phyloP scores from a whole-genome alignment of 1,284 basidiomycete species.

The Xanthoconium separans region DNA sequence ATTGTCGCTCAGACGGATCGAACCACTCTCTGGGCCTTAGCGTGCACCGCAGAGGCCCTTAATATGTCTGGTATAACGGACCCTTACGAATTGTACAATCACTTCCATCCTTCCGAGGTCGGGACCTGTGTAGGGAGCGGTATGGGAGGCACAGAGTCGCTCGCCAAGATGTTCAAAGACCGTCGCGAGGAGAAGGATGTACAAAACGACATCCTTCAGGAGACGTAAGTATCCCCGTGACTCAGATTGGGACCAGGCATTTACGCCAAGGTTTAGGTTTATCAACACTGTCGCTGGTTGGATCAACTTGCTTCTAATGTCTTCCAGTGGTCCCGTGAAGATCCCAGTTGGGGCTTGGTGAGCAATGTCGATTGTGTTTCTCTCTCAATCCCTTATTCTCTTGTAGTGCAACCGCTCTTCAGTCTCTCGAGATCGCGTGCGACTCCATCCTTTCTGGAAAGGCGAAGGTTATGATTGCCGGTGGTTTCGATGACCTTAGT shows the following conservation, averaged over 20 bases:
- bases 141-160: slow-evolving; percentile 92
- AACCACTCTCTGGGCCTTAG: slow-evolving; percentile 95
- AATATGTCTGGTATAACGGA: slow-evolving; percentile 98
- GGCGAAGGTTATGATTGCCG: slow-evolving; percentile 98
- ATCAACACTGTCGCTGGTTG: slow-evolving; percentile 98
- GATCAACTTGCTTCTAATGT: slow-evolving; percentile 93
- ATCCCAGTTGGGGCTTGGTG: slow-evolving; percentile 98
- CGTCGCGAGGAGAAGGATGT: slow-evolving; percentile 96
- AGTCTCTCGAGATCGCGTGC: slow-evolving; percentile 97
- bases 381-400: slow-evolving; percentile 7
- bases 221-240: slow-evolving; percentile 64
- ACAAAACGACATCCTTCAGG: slow-evolving; percentile 97
- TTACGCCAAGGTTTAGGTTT: slow-evolving; percentile 55
- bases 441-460: slow-evolving; percentile 94
- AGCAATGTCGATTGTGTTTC: slow-evolving; percentile 23
- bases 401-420: slow-evolving; percentile 87
- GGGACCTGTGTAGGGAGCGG: slow-evolving; percentile 92
- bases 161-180: slow-evolving; percentile 98
- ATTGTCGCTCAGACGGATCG: slow-evolving; percentile 95
- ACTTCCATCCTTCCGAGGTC: slow-evolving; percentile 95
- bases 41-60: slow-evolving; percentile 92
- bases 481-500: slow-evolving; percentile 96
- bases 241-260: slow-evolving; percentile 8
- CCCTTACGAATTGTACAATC: slow-evolving; percentile 95
- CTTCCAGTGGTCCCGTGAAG: slow-evolving; percentile 96